Evolutionary conservation across 2,329 filamentous ascomycete genomes (phyloP), one percentile per base, ranked within the genome.

Genomic region (Nannizzia gypsea): DNA sequence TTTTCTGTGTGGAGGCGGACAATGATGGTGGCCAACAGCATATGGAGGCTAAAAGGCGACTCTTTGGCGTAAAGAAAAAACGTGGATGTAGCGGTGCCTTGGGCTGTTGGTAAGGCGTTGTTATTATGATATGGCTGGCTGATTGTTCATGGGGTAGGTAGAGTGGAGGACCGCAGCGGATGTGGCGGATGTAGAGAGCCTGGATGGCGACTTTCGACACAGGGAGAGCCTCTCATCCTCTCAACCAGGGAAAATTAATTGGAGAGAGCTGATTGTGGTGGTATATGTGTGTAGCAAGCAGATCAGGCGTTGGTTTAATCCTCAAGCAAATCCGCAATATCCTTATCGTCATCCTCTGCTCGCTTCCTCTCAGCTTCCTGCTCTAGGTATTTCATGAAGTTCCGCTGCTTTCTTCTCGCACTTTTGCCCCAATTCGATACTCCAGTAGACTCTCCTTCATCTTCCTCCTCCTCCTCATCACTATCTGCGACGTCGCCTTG

Each of bases 311-410:
- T 11, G 3, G 31, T n/a, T 74, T 70, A 80, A 68, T 83, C 79
- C 66, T 82, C 78, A 70, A 90, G 72, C 67, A 86, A 83, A 72
- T 90, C 85, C 69, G 84, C 81, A 66, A 91, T 86, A 70, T 90
- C 86, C 74, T 87, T 86, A 71, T 89, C 86, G 62, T 86, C 83
- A 64, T 88, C 80, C 61, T 85, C 82, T 66, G 85, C 83, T 66
- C 83, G 79, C 64, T 74, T 72, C 74, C 82, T 77, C 63, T 88
- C 85, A 65, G 83, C 78, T 55, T 78, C 80, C 66, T 84, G 83
- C 63, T 88, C 72, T 67, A 87, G 70, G 68, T 83, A 81, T 77
- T 83, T 84, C 62, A 88, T 75, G 71, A 87, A 79, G 65, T 81
- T 80, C 68, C 85, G 80, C 75, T 89, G 86, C 66, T 86, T 80